These are phyloP conservation scores for Delonix regia DNA, from an alignment of 306 rosid species.

Conservation along the genomic window DNA sequence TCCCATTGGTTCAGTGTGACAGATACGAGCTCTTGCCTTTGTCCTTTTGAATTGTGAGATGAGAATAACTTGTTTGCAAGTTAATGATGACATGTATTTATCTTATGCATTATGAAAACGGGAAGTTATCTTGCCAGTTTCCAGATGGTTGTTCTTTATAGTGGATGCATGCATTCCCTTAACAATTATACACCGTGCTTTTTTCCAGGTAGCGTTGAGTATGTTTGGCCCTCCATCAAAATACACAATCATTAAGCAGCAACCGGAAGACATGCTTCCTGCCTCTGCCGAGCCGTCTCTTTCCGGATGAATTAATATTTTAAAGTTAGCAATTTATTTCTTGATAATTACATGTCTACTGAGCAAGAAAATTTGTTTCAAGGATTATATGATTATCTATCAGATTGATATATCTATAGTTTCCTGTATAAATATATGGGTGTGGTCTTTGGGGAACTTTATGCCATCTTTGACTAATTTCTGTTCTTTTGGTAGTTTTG, in stretches of 20 bases:
- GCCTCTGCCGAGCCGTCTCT: constrained; percentile 34
- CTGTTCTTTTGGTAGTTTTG: constrained; percentile 21
- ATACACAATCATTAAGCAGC: constrained; percentile 39
- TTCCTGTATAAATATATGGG: constrained; percentile 10
- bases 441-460: constrained; percentile 4
- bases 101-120: neutral
- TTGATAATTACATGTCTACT: constrained; percentile 6
- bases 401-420: constrained; percentile 12
- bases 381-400: neutral
- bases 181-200: neutral
- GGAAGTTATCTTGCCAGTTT: neutral
- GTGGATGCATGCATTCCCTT: neutral
- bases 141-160: neutral
- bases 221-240: constrained; percentile 80
- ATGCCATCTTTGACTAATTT: constrained; percentile 8
- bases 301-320: constrained; percentile 33
- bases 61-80: neutral
- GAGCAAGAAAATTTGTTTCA: constrained; percentile 10
- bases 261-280: constrained; percentile 42
- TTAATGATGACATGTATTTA: neutral
- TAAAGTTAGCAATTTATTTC: constrained; percentile 11
- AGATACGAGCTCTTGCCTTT: neutral
- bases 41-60: neutral
- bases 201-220: constrained; percentile 78
- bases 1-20: neutral